These are phyloP conservation scores for Fraxinus xanthoxyloides DNA, from an alignment of 305 asterid species.

Conservation along the genomic window DNA sequence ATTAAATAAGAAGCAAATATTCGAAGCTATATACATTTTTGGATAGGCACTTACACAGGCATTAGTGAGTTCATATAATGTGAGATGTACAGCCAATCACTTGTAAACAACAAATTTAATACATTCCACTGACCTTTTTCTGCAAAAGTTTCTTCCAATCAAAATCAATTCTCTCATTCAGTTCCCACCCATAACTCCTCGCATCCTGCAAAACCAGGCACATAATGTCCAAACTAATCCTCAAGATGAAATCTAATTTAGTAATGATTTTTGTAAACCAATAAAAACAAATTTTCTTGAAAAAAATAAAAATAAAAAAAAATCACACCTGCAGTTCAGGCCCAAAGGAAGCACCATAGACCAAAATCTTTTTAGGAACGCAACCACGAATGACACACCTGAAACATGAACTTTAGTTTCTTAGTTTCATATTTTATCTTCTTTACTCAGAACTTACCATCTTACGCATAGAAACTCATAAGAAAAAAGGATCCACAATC, in stretches of 20 bases:
- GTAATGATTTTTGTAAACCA: slow-evolving; percentile 2
- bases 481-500: not conserved
- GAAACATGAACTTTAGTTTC: slow-evolving; percentile 25
- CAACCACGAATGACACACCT: slow-evolving; percentile 99
- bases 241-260: not conserved
- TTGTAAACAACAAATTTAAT: not conserved
- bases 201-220: slow-evolving; percentile 66
- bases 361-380: slow-evolving; percentile 98
- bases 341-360: slow-evolving; percentile 92
- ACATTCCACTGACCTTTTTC: slow-evolving; percentile 63
- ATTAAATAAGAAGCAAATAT: not conserved
- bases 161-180: slow-evolving; percentile 72
- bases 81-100: not conserved
- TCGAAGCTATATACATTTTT: not conserved
- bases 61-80: not conserved
- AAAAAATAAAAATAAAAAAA: not conserved
- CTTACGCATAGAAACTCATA: not conserved
- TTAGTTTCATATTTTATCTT: slow-evolving; percentile 15
- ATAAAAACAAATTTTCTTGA: not conserved
- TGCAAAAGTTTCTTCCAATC: slow-evolving; percentile 95
- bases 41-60: not conserved
- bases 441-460: not conserved
- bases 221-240: slow-evolving; percentile 4
- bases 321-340: slow-evolving; percentile 96
- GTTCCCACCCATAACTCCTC: slow-evolving; percentile 92